phyloP scores from a whole-genome alignment of 2,329 filamentous ascomycete genomes.

The Diplodia seriata region DNA sequence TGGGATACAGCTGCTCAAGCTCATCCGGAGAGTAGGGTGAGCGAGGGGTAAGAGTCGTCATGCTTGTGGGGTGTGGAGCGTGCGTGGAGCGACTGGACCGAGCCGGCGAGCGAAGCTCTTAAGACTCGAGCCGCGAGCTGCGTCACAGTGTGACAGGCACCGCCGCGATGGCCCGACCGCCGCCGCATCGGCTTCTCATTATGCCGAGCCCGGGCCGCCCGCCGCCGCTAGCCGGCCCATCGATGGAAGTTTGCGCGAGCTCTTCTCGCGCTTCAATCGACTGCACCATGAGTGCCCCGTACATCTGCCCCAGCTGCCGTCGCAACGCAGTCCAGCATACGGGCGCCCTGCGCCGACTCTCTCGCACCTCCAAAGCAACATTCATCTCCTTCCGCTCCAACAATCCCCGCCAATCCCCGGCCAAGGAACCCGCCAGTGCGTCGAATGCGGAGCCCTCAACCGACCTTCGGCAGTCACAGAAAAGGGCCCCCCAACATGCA shows the following conservation, averaged over 20 bases:
- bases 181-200: neutral
- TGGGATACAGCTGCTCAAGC: conserved; percentile 80
- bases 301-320: conserved; percentile 31
- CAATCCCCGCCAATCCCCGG: neutral
- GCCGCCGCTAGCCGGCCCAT: conserved; percentile 13
- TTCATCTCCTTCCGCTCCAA: conserved; percentile 26
- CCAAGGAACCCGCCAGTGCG: neutral
- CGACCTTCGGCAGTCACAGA: neutral
- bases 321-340: conserved; percentile 19
- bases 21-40: conserved; percentile 81
- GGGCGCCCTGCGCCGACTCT: neutral
- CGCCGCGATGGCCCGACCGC: conserved; percentile 12
- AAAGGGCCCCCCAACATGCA: neutral
- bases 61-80: conserved; percentile 47
- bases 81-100: neutral
- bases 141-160: conserved; percentile 14
- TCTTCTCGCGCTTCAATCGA: conserved; percentile 5
- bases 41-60: conserved; percentile 80
- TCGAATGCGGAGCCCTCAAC: neutral
- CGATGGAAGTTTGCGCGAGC: conserved; percentile 7
- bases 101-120: neutral
- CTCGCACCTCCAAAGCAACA: conserved; percentile 7
- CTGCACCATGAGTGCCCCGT: conserved; percentile 25
- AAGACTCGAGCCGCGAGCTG: neutral
- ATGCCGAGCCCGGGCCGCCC: conserved; percentile 22